Evolutionary conservation across 2,329 filamentous ascomycete genomes (phyloP).

Genomic region (Alternaria brassicae): DNA sequence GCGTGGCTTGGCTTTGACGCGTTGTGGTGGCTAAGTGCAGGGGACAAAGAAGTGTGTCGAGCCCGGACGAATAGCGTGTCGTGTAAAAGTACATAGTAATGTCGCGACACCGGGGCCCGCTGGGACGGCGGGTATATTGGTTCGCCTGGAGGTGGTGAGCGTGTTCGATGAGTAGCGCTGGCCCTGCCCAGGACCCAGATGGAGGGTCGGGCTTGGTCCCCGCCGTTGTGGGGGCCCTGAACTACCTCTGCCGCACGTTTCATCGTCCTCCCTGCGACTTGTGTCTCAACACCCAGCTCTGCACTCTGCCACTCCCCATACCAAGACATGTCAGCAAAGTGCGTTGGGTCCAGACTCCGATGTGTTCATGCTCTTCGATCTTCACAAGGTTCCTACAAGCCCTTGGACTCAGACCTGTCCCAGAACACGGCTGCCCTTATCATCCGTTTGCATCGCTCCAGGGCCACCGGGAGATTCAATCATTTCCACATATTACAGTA

Average conservation of each 20-base stretch:
- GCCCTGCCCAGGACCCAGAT: too few species aligned
- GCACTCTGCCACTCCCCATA: background rate
- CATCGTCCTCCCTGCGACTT: background rate
- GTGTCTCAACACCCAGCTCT: background rate
- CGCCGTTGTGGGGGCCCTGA: background rate
- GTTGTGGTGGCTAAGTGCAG: slow-evolving; percentile 24
- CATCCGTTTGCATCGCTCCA: background rate
- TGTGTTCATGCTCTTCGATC: background rate
- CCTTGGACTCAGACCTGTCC: background rate
- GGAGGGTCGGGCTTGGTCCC: background rate
- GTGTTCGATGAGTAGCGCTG: background rate
- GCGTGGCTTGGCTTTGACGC: slow-evolving; percentile 29
- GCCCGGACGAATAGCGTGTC: slow-evolving; percentile 15
- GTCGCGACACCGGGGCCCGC: slow-evolving; percentile 2
- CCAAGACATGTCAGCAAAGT: background rate
- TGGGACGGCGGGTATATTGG: background rate
- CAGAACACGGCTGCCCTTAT: background rate
- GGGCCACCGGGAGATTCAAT: background rate
- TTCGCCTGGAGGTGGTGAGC: background rate
- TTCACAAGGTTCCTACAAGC: background rate
- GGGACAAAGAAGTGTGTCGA: slow-evolving; percentile 15
- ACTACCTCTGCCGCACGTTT: background rate
- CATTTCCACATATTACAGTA: background rate
- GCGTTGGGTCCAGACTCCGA: background rate
- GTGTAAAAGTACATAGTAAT: slow-evolving; percentile 5